Evolutionary conservation across 2,329 filamentous ascomycete genomes (phyloP), one percentile per base, ranked within the genome.

Genomic region (Trichothecium sympodiale): DNA sequence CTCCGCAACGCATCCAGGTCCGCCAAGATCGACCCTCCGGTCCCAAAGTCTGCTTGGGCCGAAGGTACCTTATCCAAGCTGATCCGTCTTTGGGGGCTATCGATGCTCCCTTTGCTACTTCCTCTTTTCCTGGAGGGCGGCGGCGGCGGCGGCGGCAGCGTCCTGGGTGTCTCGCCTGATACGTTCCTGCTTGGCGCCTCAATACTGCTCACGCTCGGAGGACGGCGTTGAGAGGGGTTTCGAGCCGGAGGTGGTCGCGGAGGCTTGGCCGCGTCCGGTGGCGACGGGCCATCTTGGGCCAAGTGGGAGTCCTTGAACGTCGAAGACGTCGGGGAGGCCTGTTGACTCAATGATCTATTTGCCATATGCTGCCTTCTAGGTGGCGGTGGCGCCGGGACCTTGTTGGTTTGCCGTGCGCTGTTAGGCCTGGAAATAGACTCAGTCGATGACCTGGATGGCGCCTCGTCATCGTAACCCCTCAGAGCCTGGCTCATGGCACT

Each of bases 1-100:
- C 71, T 71, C 56, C 85, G 82, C 42, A 89, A 57, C 16, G 77
- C 76, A 32, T 74, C 71, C 37, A 89, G 57, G 52, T 88, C 81
- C 1, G 80, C 80, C 44, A 89, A 56, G 40, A 88, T 84, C 49
- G 83, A 73, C 29, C 60, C 44, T 38, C 62, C 51, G 50, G 63
- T 51, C 46, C 57, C 52, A 14, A 47, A 8, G 35, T 49, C 43
- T 23, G 42, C 26, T 38, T 43, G 39, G 17, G 38, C 32, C 31
- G 25, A 33, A 8, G 42, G 44, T 20, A 45, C 46, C 16, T 46
- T 50, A 13, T 60, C 59, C 4, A 49, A 34, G 40, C 60, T 62
- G 17, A 49, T 53, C 29, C 56, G 52, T 34, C 51, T 45, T 38
- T 7, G 15, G 27, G 5, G 46, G 6, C 50, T 54, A 26, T 67